These are phyloP conservation scores for Dictyostelium gargantuum DNA, from an alignment of 208 protist genomes.

Conservation along the genomic window DNA sequence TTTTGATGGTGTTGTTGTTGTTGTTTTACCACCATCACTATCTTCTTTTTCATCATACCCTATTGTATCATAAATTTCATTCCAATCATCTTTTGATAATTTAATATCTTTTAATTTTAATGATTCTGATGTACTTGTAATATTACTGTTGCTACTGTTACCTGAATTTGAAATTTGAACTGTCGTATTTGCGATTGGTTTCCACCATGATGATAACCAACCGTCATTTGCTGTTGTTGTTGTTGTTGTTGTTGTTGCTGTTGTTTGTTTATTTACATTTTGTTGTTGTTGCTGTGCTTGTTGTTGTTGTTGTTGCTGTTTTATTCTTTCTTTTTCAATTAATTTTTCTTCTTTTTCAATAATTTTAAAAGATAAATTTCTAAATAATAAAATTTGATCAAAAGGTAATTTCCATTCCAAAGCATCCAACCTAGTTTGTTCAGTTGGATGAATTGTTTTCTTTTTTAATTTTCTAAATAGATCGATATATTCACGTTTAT, in stretches of 20 bases:
- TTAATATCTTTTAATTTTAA: background rate
- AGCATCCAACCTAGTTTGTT: slow-evolving; percentile 8
- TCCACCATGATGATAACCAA: slow-evolving; percentile 60
- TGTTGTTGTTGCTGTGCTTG: background rate
- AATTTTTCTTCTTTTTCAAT: slow-evolving; percentile 41
- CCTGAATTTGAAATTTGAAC: no score
- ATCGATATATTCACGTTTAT: slow-evolving; percentile 52
- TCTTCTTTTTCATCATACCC: background rate
- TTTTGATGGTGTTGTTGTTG: no score
- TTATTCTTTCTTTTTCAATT: background rate
- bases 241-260: background rate
- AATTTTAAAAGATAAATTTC: slow-evolving; percentile 22
- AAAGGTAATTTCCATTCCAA: slow-evolving; percentile 47
- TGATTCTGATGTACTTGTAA: background rate
- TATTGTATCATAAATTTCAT: slow-evolving; percentile 51
- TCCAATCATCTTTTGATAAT: slow-evolving; percentile 49
- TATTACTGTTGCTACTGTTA: background rate
- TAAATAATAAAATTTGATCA: slow-evolving; percentile 33
- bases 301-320: background rate
- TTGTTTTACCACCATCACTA: background rate
- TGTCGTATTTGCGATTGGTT: background rate
- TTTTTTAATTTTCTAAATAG: slow-evolving; percentile 14
- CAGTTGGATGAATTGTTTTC: background rate
- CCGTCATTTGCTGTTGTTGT: background rate
- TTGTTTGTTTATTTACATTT: background rate